phyloP scores from a whole-genome alignment of 2,329 filamentous ascomycete genomes.

The Diatrype stigma region DNA sequence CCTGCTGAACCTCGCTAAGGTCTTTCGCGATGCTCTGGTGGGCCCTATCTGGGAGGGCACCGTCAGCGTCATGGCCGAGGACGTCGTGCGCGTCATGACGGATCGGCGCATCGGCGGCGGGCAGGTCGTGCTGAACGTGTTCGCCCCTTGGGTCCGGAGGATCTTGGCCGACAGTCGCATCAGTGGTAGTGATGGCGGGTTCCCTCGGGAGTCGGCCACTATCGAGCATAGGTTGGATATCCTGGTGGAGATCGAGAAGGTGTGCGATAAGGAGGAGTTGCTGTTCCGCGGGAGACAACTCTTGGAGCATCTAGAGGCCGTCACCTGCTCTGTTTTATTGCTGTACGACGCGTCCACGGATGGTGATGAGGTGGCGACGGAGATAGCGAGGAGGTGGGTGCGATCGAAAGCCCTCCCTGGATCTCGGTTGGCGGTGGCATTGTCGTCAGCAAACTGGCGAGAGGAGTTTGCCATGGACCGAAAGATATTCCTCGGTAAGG shows the following conservation, averaged over 20 bases:
- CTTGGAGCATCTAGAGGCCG: neutral
- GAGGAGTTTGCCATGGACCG: neutral
- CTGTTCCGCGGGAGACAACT: neutral
- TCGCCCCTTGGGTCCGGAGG: conserved; percentile 3
- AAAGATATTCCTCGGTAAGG: neutral
- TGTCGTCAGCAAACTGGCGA: neutral
- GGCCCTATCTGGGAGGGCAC: conserved; percentile 22
- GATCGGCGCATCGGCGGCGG: conserved; percentile 8
- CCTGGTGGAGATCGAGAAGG: neutral
- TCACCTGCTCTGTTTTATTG: neutral
- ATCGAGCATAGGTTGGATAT: neutral
- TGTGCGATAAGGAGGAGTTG: neutral
- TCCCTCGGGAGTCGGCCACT: neutral
- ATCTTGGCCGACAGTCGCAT: neutral
- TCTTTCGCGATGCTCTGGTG: conserved; percentile 45
- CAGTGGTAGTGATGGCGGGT: neutral
- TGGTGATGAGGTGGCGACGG: neutral
- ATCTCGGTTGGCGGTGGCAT: neutral
- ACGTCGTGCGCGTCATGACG: conserved; percentile 6
- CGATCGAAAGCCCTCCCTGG: neutral
- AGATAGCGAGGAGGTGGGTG: neutral
- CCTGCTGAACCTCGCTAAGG: conserved; percentile 49
- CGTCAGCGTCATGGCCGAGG: conserved; percentile 8
- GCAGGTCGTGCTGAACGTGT: conserved; percentile 4
- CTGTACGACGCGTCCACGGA: neutral